Conservation (phyloP, 2,329 filamentous ascomycete species). For the Verruconis gallopava region DNA sequence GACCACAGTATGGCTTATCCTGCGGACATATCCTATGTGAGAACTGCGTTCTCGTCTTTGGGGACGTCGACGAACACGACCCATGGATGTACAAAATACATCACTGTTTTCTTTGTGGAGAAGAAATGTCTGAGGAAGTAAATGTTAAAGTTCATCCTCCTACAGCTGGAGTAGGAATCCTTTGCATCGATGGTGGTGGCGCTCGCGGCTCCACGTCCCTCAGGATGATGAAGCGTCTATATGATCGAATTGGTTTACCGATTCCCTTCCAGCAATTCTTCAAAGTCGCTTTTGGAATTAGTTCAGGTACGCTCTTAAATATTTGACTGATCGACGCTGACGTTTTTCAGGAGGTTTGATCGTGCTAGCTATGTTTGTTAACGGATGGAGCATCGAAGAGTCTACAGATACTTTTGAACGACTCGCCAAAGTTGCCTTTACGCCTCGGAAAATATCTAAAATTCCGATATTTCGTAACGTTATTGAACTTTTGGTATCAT, state of each 20-base stretch:
- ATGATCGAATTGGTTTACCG: slow-evolving; percentile 11
- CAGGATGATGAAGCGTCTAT: slow-evolving; percentile 12
- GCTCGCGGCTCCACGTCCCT: slow-evolving; percentile 10
- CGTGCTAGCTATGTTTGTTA: slow-evolving; percentile 13
- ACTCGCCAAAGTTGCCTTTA: slow-evolving; percentile 9
- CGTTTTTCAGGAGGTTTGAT: slow-evolving; percentile 12
- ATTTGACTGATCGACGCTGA: slow-evolving; percentile 3
- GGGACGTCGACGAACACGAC: slow-evolving; percentile 10
- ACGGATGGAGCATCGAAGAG: slow-evolving; percentile 10
- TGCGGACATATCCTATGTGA: slow-evolving; percentile 12
- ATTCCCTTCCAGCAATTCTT: slow-evolving; percentile 11
- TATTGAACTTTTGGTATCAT: slow-evolving; percentile 10
- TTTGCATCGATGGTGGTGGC: slow-evolving; percentile 13
- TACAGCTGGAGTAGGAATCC: slow-evolving; percentile 12
- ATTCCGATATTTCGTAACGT: slow-evolving; percentile 11
- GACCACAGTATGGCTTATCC: slow-evolving; percentile 12
- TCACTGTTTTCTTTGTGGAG: slow-evolving; percentile 12
- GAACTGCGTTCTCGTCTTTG: slow-evolving; percentile 13
- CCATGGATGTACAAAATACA: slow-evolving; percentile 12
- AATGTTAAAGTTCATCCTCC: slow-evolving; percentile 10
- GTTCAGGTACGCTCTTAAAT: slow-evolving; percentile 10
- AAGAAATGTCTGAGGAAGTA: slow-evolving; percentile 12
- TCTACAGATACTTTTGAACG: background rate
- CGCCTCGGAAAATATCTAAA: slow-evolving; percentile 9
- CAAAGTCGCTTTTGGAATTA: slow-evolving; percentile 11